Percentiles rank a stretch among this genome's conserved stretches.
Evolutionary conservation across 768 basidiomycete species (phyloP).

Genomic region (Mycena vulgaris): DNA sequence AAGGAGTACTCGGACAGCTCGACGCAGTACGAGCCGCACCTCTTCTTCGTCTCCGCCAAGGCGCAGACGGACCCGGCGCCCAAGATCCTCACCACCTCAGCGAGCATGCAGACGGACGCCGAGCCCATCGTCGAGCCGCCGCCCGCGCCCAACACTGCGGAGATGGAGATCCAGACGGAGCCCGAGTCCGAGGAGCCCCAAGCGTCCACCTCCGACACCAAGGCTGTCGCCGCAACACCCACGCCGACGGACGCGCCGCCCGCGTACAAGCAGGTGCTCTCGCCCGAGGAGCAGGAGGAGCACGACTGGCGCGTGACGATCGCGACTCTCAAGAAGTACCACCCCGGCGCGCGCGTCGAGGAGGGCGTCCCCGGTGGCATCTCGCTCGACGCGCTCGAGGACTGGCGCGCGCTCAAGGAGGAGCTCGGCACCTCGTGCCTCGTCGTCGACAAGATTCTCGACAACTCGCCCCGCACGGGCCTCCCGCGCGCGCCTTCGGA

Average conservation of each 20-base stretch:
- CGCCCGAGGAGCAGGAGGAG: slow-evolving; percentile 63
- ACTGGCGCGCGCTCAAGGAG: slow-evolving; percentile 85
- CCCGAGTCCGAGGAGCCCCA: slow-evolving; percentile 34
- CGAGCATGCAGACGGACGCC: slow-evolving; percentile 73
- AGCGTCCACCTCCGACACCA: slow-evolving; percentile 56
- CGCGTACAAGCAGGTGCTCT: slow-evolving; percentile 75
- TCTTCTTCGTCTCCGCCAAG: slow-evolving; percentile 61
- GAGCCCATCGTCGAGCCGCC: slow-evolving; percentile 47
- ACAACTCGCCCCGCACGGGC: slow-evolving; percentile 50
- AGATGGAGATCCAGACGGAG: slow-evolving; percentile 80
- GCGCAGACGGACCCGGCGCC: slow-evolving; percentile 78
- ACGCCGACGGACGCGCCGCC: slow-evolving; percentile 74
- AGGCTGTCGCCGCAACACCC: slow-evolving; percentile 41
- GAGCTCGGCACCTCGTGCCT: slow-evolving; percentile 84
- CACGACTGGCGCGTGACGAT: slow-evolving; percentile 67
- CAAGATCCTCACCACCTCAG: slow-evolving; percentile 60
- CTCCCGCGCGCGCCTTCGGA: slow-evolving; percentile 39
- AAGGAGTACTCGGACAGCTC: slow-evolving; percentile 85
- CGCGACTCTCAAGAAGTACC: slow-evolving; percentile 80
- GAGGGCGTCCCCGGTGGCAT: slow-evolving; percentile 66
- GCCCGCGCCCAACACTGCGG: slow-evolving; percentile 57
- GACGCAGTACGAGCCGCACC: slow-evolving; percentile 77
- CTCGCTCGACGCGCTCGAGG: slow-evolving; percentile 77
- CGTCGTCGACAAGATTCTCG: slow-evolving; percentile 83
- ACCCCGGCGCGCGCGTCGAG: slow-evolving; percentile 69